These are phyloP conservation scores for Suillus spraguei DNA, from an alignment of 768 basidiomycete genomes.

Conservation along the genomic window DNA sequence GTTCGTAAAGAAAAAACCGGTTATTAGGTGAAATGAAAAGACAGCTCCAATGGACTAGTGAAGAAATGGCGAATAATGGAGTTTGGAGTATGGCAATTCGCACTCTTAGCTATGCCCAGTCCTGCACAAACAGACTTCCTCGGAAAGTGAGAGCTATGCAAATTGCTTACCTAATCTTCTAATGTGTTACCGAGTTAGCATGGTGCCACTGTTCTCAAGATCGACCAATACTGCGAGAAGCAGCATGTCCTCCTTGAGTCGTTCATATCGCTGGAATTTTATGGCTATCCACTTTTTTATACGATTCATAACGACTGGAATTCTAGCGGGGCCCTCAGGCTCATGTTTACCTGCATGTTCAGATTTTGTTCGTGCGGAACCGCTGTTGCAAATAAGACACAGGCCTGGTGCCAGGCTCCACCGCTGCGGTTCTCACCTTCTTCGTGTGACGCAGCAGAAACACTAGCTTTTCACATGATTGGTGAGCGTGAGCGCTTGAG, in stretches of 20 bases:
- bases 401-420: not conserved
- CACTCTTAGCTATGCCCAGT: not conserved
- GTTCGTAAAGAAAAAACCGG: constrained; percentile 26
- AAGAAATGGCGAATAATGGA: not conserved
- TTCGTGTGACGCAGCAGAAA: not conserved
- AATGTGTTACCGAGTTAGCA: constrained; percentile 1
- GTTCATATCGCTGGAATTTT: not conserved
- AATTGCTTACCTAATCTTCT: constrained; percentile 4
- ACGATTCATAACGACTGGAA: not conserved
- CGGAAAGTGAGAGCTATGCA: not conserved
- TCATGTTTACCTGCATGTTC: not conserved
- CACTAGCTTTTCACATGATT: not conserved
- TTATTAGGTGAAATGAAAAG: constrained; percentile 27
- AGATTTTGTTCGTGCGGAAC: not conserved
- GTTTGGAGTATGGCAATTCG: not conserved
- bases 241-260: constrained; percentile 5
- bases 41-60: constrained; percentile 8
- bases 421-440: not conserved
- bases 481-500: not conserved
- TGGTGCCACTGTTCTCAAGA: not conserved
- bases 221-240: not conserved
- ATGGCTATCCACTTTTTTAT: not conserved
- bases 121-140: not conserved
- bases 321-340: not conserved
- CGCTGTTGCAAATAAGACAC: not conserved